A percentile compares a stretch with the other conserved stretches of the same genome.
Evolutionary conservation across 2,329 filamentous ascomycete genomes (phyloP).

Genomic region (Cladophialophora psammophila): DNA sequence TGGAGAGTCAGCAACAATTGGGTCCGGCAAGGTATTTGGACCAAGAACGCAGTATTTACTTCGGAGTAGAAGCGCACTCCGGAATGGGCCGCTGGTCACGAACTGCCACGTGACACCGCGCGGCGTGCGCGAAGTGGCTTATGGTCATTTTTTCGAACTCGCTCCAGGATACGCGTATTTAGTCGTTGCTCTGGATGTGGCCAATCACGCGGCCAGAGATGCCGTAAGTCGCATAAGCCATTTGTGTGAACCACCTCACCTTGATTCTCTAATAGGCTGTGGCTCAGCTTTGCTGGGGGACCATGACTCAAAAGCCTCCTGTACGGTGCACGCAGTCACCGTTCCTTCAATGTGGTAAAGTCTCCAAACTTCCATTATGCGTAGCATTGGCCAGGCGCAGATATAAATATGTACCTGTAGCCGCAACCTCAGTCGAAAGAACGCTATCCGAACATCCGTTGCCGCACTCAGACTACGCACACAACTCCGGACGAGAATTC

Average conservation of each 20-base stretch:
- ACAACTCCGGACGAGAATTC: neutral
- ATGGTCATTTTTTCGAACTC: neutral
- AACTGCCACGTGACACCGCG: slow-evolving; percentile 9
- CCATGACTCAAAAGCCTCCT: slow-evolving; percentile 6
- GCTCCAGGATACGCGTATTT: slow-evolving; percentile 1
- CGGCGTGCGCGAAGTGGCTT: neutral
- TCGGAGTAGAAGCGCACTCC: neutral
- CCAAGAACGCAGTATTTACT: neutral
- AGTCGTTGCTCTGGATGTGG: slow-evolving; percentile 26
- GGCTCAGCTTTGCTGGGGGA: neutral
- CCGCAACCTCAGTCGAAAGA: too few species aligned
- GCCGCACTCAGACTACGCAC: neutral
- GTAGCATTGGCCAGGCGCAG: too few species aligned
- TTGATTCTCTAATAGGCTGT: neutral
- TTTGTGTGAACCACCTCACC: too few species aligned
- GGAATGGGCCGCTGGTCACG: neutral
- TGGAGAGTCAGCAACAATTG: slow-evolving; percentile 8
- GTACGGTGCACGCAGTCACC: too few species aligned
- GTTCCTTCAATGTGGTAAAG: too few species aligned
- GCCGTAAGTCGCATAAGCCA: neutral
- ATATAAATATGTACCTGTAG: too few species aligned
- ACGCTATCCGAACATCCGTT: too few species aligned
- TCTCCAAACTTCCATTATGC: too few species aligned
- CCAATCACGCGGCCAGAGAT: slow-evolving; percentile 15
- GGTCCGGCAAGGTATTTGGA: neutral